Percentiles rank a stretch among this genome's conserved stretches.
Conservation (phyloP, 108 stramenopile genomes). For the Skeletonema costatum region DNA sequence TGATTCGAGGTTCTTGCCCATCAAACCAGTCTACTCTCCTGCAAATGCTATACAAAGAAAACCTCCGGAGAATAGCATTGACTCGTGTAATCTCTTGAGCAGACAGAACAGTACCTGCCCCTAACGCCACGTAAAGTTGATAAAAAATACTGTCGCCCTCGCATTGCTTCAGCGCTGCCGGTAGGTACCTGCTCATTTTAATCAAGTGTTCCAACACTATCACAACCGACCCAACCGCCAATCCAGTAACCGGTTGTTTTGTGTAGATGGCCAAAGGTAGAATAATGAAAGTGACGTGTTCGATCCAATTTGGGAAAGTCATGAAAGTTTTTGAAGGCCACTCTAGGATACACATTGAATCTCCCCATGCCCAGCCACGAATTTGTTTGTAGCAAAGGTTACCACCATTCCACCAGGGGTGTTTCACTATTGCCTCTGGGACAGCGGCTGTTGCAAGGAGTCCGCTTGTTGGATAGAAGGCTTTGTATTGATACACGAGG, state of each 20-base stretch:
- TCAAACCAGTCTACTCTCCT: slow-evolving; percentile 40
- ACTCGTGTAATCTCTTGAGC: slow-evolving; percentile 38
- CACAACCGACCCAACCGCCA: not conserved
- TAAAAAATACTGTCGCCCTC: not conserved
- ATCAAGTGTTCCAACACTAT: slow-evolving; percentile 3
- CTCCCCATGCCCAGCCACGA: slow-evolving; percentile 52
- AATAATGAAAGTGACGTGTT: slow-evolving; percentile 11
- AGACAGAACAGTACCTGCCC: slow-evolving; percentile 28
- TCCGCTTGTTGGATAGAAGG: slow-evolving; percentile 11
- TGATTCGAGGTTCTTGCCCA: slow-evolving; percentile 20
- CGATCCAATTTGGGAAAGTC: slow-evolving; percentile 46
- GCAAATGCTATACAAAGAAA: slow-evolving; percentile 7
- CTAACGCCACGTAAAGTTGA: slow-evolving; percentile 23
- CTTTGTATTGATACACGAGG: slow-evolving; percentile 47
- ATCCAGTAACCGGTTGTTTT: not conserved
- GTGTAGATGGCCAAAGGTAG: not conserved
- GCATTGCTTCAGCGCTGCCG: not conserved
- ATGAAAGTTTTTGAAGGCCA: slow-evolving; percentile 40
- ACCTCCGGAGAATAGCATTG: slow-evolving; percentile 2
- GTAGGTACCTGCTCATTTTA: slow-evolving; percentile 4
- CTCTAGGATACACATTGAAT: slow-evolving; percentile 37
- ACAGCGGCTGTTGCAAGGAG: slow-evolving; percentile 30
- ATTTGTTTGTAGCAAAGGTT: slow-evolving; percentile 35
- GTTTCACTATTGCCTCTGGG: slow-evolving; percentile 43
- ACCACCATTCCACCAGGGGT: slow-evolving; percentile 51